Evolutionary conservation across 257 asterid species (phyloP), one percentile per base, ranked within the genome.

Genomic region (Nicotiana attenuata): DNA sequence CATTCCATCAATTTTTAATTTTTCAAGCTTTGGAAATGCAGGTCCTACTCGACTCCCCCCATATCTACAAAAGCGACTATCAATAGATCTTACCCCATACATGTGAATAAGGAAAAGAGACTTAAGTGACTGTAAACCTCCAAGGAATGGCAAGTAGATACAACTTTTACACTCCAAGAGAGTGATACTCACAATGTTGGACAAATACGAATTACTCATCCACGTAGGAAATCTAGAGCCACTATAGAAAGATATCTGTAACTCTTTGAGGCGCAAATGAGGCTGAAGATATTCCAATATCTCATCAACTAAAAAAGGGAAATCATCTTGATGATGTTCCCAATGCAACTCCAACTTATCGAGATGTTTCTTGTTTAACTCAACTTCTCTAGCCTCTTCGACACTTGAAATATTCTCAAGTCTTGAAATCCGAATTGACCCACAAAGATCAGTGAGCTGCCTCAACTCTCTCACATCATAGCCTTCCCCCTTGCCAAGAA

Each of bases 181-280:
- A 20, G 89, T 86, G 7, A 88, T 89, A 82, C 79, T 86, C 56
- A 84, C 38, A 63, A 89, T 84, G 35, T 85, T 68, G 11, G 63
- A 26, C 47, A 82, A 91, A 7, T 88, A 84, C 66, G 90, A 91
- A 57, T 88, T 79, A 82, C 83, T 82, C 35, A 91, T 89, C 92
- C 94, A 91, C 3, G 84, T 81, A 3, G 94, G 90, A 82, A 89
- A 88, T 28, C 47, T 75, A 33, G 76, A 83, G 63, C 92, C 92
- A 22, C 80, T 31, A 78, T 81, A 91, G 83, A 10, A 66, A 56
- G 80, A 47, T 33, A 91, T 55, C 45, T 69, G 73, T 8, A 91
- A 82, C 86, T 88, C 91, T 81, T 76, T 81, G 33, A 91, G 82
- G 20, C 79, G 56, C 84, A 75, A 87, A 81, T 91, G 91, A 57